Evolutionary conservation across 2,329 filamentous ascomycete species (phyloP), one percentile per base, ranked within the genome.

Genomic region (Fusarium sp.): DNA sequence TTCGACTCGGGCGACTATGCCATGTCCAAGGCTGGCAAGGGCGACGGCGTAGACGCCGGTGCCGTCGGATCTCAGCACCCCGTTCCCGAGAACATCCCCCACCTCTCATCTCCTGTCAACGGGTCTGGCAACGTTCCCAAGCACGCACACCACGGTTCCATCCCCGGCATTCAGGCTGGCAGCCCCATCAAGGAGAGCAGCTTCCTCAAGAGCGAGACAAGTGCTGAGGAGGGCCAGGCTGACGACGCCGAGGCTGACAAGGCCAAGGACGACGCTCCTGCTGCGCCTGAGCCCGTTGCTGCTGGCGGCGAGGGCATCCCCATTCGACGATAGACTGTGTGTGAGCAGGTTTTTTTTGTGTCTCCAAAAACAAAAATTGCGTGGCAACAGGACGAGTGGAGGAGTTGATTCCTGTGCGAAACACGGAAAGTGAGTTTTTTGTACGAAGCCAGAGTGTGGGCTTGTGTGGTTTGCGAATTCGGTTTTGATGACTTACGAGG

Each of bases 1-100:
- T 98, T 98, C 83, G 94, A 98, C 86, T 96, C 93, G 65, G 95
- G 94, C 78, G 94, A 98, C 85, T 98, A 97, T 78, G 95, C 95
- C 78, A 93, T 97, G 84, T 95, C 93, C 82, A 97, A 98, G 86
- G 96, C 96, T 65, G 96, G 96, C 83, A 98, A 98, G 85, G 94
- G 94, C 81, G 93, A 95, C 78, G 93, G 96, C 79, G 92, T 96
- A 77, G 95, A 97, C 78, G 94, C 97, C 65, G 97, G 95, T 78
- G 92, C 92, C 77, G 94, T 99, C 78, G 96, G 96, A 77, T 95
- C 94, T 77, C 92, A 97, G 84, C 96, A 99, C 82, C 96, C 96
- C 58, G 91, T 95, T 54, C 94, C 95, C 73, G 94, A 97, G 84
- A 97, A 97, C 82, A 97, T 98, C 82, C 95, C 95, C 31, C 94